phyloP scores from a whole-genome alignment of 208 protist genomes.

The Wallacemonas sp. region DNA sequence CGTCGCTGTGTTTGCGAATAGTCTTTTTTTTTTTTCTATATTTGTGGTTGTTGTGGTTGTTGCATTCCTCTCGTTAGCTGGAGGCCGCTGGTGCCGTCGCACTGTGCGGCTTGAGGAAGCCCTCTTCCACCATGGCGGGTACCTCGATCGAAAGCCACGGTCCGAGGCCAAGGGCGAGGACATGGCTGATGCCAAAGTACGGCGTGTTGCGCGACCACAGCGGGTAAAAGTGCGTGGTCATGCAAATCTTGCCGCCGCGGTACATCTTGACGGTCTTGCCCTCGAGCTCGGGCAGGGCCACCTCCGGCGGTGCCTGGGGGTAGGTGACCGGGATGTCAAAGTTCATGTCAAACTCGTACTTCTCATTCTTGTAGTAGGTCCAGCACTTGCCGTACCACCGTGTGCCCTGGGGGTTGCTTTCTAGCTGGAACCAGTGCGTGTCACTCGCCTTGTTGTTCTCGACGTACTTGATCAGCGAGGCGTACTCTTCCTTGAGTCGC shows the following conservation, averaged over 20 bases:
- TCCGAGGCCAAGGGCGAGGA: constrained; percentile 94
- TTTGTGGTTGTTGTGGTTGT: no score
- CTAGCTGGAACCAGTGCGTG: constrained; percentile 97
- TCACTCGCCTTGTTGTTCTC: constrained; percentile 96
- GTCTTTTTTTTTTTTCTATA: no score
- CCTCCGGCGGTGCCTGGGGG: constrained; percentile 94
- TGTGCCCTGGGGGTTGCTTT: constrained; percentile 94
- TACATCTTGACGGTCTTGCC: constrained; percentile 99
- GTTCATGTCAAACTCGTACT: constrained; percentile 97
- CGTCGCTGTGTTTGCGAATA: no score
- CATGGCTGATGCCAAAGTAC: constrained; percentile 98
- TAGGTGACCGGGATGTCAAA: constrained; percentile 98
- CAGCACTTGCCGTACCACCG: constrained; percentile 97
- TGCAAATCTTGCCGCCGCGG: constrained; percentile 98
- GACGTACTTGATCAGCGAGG: constrained; percentile 95
- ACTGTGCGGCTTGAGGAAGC: constrained; percentile 65
- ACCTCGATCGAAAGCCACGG: constrained; percentile 98
- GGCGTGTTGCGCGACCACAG: constrained; percentile 97
- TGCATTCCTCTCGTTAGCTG: no score
- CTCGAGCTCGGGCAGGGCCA: constrained; percentile 96
- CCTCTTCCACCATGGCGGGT: constrained; percentile 94
- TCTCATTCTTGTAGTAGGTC: constrained; percentile 95
- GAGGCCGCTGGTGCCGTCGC: constrained; percentile 2
- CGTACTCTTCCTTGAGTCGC: constrained; percentile 98
- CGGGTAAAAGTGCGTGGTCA: constrained; percentile 98